Conservation (phyloP, 352 stramenopile genomes). For the Phytophthora multivora region DNA sequence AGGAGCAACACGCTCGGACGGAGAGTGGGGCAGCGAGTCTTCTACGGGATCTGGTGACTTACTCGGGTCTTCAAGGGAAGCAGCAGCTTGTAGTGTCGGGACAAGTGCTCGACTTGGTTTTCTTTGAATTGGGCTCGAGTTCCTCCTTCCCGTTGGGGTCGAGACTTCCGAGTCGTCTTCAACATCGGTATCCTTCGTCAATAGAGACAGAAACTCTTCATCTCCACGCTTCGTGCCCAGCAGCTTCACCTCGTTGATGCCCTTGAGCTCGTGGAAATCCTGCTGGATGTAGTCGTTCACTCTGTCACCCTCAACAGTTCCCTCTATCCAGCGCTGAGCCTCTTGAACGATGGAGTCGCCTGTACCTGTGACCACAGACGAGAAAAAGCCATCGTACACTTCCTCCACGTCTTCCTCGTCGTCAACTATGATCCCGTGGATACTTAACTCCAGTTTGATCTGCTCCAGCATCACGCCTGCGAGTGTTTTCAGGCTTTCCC, state of each 20-base stretch:
- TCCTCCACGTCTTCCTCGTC: constrained; percentile 67
- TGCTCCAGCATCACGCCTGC: constrained; percentile 60
- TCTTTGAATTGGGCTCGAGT: constrained; percentile 37
- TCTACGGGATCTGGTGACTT: constrained; percentile 13
- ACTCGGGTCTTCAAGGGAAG: not conserved
- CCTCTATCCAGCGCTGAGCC: constrained; percentile 70
- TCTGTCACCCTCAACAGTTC: constrained; percentile 42
- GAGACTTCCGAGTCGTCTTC: constrained; percentile 15
- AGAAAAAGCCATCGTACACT: constrained; percentile 71
- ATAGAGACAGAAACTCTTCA: constrained; percentile 62
- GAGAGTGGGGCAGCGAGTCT: constrained; percentile 3
- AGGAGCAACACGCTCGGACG: not conserved
- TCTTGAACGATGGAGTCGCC: constrained; percentile 69
- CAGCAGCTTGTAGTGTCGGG: not conserved
- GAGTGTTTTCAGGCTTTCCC: constrained; percentile 65
- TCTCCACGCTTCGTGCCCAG: constrained; percentile 53
- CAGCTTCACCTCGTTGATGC: constrained; percentile 54
- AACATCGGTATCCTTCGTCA: constrained; percentile 45
- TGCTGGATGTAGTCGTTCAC: constrained; percentile 62
- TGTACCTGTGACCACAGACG: constrained; percentile 50
- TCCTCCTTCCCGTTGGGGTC: constrained; percentile 12
- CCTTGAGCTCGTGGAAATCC: constrained; percentile 67
- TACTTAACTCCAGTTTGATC: constrained; percentile 68
- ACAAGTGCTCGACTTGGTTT: constrained; percentile 34
- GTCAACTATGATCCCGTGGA: constrained; percentile 62